These are phyloP conservation scores for Saccharomyces hybrid DNA, from an alignment of 1,139 yeast genomes.

Conservation along the genomic window DNA sequence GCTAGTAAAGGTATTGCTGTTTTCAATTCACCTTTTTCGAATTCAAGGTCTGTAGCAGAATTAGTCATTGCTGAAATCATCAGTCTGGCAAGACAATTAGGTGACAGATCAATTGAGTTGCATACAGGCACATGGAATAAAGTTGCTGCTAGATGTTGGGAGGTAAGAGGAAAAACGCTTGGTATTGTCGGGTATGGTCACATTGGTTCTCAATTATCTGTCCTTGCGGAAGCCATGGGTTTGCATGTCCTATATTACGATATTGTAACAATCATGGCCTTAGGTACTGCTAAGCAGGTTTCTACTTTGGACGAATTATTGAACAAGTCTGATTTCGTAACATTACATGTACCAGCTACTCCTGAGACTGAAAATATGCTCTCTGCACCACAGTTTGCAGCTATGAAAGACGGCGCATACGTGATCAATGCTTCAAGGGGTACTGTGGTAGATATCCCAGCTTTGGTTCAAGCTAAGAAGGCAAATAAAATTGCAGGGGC, in stretches of 20 bases:
- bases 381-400: slow-evolving; percentile 84
- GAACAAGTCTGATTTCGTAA: slow-evolving; percentile 74
- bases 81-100: slow-evolving; percentile 89
- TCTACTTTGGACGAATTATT: slow-evolving; percentile 76
- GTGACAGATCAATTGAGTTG: slow-evolving; percentile 93
- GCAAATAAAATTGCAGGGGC: slow-evolving; percentile 78
- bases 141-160: slow-evolving; percentile 95
- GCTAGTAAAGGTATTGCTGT: slow-evolving; percentile 93
- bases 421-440: slow-evolving; percentile 96
- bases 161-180: slow-evolving; percentile 94
- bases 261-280: slow-evolving; percentile 84
- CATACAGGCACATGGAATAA: slow-evolving; percentile 98
- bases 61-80: slow-evolving; percentile 93
- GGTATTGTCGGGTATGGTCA: slow-evolving; percentile 98
- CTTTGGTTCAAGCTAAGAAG: slow-evolving; percentile 84
- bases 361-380: slow-evolving; percentile 87
- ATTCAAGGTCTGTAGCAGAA: slow-evolving; percentile 98
- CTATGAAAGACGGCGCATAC: slow-evolving; percentile 95
- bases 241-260: slow-evolving; percentile 95
- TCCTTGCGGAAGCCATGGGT: slow-evolving; percentile 96
- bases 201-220: slow-evolving; percentile 95
- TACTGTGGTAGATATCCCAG: slow-evolving; percentile 93
- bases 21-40: slow-evolving; percentile 97
- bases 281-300: slow-evolving; percentile 96
- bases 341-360: slow-evolving; percentile 93